Evolutionary conservation across 495 filamentous ascomycete genomes (phyloP), one percentile per base, ranked within the genome.

Genomic region (Elasticomyces elasticus): DNA sequence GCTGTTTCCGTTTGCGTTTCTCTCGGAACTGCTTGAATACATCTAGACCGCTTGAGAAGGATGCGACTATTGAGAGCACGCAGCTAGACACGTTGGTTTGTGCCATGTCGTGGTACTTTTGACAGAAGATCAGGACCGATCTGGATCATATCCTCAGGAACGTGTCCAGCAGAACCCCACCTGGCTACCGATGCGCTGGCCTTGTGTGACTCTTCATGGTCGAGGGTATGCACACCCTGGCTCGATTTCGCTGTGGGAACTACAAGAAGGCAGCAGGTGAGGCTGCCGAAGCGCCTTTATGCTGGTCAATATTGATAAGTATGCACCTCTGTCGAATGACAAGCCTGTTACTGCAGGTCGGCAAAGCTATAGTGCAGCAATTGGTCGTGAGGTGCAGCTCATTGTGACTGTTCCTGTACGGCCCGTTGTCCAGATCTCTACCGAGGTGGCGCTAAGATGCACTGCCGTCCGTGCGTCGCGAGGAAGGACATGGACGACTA

Each of bases 31-130:
- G 54, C 55, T 59, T 64, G 51, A 64, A 56, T 3, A 64, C 51
- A 51, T 64, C 61, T 2, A 64, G 61, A 10, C 61, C 58, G 19
- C 24, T 49, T 1, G 54, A 49, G 45, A 61, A 64, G 0, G 61
- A 56, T 2, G 53, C 54, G 0, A 64, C 45, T 35, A 64, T 64
- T 9, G 55, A 54, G 5, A 62, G 24, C 13, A 62, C 59, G 20
- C 49, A 55, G 55, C 42, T 57, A 15, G 59, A 59, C 2, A 62
- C 59, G 28, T 46, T 44, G 7, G 53, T 28, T 6, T 56, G 30
- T 12, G 52, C 47, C 52, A 60, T 56, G 30, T n/a, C 23, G 35
- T 13, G 12, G 13, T 40, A 40, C 35, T 33, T 7, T 33, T 33
- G 30, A 7, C 15, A 15, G 30, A 15, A 15, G 35, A 2, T 5